These are phyloP conservation scores for Ochetophila trinervis DNA, from an alignment of 306 rosid genomes.

Conservation along the genomic window DNA sequence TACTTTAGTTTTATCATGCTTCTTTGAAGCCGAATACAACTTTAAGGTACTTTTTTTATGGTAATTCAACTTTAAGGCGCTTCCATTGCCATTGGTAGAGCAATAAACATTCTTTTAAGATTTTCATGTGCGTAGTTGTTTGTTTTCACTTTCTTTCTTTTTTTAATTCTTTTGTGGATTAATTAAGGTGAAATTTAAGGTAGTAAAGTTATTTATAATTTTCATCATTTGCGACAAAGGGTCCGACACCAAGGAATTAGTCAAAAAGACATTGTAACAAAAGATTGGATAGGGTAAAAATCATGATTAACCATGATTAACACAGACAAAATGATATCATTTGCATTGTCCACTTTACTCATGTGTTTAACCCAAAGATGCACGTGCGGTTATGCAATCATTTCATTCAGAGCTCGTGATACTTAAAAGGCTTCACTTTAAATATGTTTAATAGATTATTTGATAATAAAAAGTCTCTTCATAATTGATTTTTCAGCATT, in stretches of 20 bases:
- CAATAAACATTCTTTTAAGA: neutral
- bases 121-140: neutral
- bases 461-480: neutral
- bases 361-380: neutral
- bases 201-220: slow-evolving; percentile 1
- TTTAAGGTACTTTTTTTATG: slow-evolving; percentile 4
- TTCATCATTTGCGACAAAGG: slow-evolving; percentile 15
- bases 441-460: neutral
- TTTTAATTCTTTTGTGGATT: no score
- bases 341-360: slow-evolving; percentile 10
- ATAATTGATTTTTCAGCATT: neutral
- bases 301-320: slow-evolving; percentile 21
- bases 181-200: neutral
- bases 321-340: slow-evolving; percentile 22
- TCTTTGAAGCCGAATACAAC: slow-evolving; percentile 4
- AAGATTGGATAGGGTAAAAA: slow-evolving; percentile 18
- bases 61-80: neutral
- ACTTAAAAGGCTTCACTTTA: neutral
- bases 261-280: slow-evolving; percentile 12
- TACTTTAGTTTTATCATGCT: slow-evolving; percentile 15
- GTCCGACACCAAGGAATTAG: slow-evolving; percentile 9
- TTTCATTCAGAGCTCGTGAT: slow-evolving; percentile 19
- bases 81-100: neutral
- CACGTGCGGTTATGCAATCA: slow-evolving; percentile 24
- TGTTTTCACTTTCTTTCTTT: neutral